Evolutionary conservation across 495 filamentous ascomycete genomes (phyloP).

Genomic region (Daldinia decipiens): DNA sequence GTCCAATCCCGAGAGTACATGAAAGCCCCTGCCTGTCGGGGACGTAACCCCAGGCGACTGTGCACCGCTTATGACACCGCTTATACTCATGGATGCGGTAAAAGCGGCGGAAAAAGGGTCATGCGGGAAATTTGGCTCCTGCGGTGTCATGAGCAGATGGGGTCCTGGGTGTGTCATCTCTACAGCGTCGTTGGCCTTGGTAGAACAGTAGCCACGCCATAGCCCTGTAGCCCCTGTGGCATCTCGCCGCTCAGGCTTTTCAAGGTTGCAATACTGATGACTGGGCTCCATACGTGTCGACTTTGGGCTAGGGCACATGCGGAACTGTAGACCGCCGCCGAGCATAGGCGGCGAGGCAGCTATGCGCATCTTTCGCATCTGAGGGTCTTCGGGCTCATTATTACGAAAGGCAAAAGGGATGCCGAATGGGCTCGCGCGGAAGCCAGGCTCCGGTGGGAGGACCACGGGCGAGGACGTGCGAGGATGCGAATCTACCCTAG

Average conservation of each 20-base stretch:
- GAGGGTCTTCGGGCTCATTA: conserved; percentile 42
- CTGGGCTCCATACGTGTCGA: conserved; percentile 78
- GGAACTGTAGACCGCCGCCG: conserved; percentile 77
- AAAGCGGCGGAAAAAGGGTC: conserved; percentile 57
- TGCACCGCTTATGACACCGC: conserved; percentile 30
- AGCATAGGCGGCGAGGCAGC: conserved; percentile 84
- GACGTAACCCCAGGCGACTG: conserved; percentile 31
- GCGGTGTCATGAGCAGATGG: conserved; percentile 55
- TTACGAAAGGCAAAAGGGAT: conserved; percentile 49
- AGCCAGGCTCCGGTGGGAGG: conserved; percentile 26
- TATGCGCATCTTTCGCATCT: conserved; percentile 51
- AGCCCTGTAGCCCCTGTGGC: conserved; percentile 61
- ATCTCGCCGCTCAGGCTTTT: conserved; percentile 61
- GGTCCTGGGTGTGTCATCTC: conserved; percentile 52
- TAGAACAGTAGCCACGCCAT: conserved; percentile 74
- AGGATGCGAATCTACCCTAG: conserved; percentile 39
- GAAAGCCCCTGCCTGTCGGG: conserved; percentile 51
- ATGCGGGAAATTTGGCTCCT: conserved; percentile 33
- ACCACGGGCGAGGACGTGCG: conserved; percentile 35
- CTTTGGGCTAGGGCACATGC: conserved; percentile 79
- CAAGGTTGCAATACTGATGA: conserved; percentile 42
- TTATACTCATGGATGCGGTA: conserved; percentile 39
- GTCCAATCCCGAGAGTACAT: conserved; percentile 61
- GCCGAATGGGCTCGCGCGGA: conserved; percentile 48
- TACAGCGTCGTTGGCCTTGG: conserved; percentile 52